Evolutionary conservation across 495 filamentous ascomycete genomes (phyloP), one percentile per base, ranked within the genome.

Genomic region (Aspergillus bridgeri): DNA sequence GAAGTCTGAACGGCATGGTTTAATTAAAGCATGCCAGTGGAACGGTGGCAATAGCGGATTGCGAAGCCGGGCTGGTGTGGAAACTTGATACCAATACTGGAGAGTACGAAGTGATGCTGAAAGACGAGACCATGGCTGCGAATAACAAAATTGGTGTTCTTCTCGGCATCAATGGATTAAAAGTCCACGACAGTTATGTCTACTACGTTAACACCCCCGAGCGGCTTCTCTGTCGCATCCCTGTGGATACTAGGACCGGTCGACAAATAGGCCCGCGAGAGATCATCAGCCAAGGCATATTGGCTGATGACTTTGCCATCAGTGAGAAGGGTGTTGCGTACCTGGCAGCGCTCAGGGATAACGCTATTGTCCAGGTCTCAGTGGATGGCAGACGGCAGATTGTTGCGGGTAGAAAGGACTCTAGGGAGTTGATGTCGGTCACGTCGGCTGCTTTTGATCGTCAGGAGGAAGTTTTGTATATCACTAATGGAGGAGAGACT

Each of bases 71-170:
- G 6, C 58, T 58, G 25, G 67, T 80, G 9, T 79, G 65, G 63
- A 44, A 60, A 11, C 61, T 79, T 22, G 65, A 70, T 62, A 64
- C 72, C 19, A 56, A 33, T 7, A 72, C 64, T 20, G 77, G 74
- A 45, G 63, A 61, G 1, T 73, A 72, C 61, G 53, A 52, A 1
- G 60, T 72, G 6, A 62, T 67, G 0, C 56, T 76, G 20, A 57
- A 59, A 11, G 70, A 79, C 55, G 45, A 70, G 2, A 74, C 73
- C 49, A 77, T 75, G 71, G 62, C 63, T 0, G 68, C 74, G 5
- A 61, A 70, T 52, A 64, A 18, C 48, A 65, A 60, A 51, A 29
- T 53, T 1, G 48, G 46, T 1, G 3, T 70, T 3, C 44, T 51
- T 5, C 53, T 76, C 6, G 74, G 68, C 2, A 55, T 75, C 20